These are phyloP conservation scores for Bipolaris zeicola DNA, from an alignment of 2,329 filamentous ascomycete species.

Conservation along the genomic window DNA sequence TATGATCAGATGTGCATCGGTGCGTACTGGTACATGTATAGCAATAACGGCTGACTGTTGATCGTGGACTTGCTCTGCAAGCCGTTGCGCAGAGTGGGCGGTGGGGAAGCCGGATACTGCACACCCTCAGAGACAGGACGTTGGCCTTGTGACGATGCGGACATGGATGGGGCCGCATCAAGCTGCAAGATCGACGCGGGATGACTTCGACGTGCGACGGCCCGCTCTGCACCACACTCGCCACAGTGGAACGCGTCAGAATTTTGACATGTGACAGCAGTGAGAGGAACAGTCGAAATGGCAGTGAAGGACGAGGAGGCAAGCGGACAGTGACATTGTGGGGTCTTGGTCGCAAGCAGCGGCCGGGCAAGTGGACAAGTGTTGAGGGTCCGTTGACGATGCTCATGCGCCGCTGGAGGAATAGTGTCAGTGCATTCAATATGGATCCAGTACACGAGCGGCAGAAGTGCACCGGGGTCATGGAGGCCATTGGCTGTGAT, in stretches of 20 bases:
- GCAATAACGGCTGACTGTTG: background rate
- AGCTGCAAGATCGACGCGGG: constrained; percentile 29
- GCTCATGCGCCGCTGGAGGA: constrained; percentile 18
- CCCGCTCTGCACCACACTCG: constrained; percentile 34
- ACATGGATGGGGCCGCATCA: constrained; percentile 24
- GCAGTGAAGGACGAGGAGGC: background rate
- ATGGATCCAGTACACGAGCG: constrained; percentile 26
- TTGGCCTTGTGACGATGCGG: constrained; percentile 32
- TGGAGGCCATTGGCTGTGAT: constrained; percentile 29
- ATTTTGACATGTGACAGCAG: constrained; percentile 37
- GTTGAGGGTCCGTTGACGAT: constrained; percentile 21
- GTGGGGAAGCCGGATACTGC: constrained; percentile 10
- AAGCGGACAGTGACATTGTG: background rate
- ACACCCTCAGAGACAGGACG: constrained; percentile 18
- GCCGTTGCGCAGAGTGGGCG: constrained; percentile 12
- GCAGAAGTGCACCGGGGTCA: constrained; percentile 29
- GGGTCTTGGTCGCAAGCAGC: background rate
- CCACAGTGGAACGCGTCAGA: constrained; percentile 34
- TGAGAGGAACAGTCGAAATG: background rate
- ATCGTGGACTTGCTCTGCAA: background rate
- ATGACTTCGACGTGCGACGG: constrained; percentile 38
- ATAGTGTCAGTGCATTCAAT: constrained; percentile 19
- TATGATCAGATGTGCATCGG: too few relatives aligned
- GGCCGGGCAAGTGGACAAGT: background rate
- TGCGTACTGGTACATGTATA: background rate